Conservation (phyloP, 2,329 filamentous ascomycete species). For the Aspergillus bombycis region DNA sequence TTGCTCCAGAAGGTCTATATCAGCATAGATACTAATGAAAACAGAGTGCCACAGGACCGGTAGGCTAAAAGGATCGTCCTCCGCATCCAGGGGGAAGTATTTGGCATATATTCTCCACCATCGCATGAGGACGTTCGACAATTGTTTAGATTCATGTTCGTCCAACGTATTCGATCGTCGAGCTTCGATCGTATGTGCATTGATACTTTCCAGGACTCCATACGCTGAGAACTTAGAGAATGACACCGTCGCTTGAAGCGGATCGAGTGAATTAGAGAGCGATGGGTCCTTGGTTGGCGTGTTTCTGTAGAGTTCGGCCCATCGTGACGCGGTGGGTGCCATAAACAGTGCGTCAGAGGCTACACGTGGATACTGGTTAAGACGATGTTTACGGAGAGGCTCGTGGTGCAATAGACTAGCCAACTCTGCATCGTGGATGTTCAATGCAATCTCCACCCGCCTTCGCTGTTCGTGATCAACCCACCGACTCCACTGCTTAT, state of each 20-base stretch:
- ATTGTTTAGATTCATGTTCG: conserved; percentile 9
- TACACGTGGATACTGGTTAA: no score
- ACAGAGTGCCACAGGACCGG: conserved; percentile 35
- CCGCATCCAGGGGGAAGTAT: background rate
- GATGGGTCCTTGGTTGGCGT: no score
- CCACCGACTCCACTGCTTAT: conserved; percentile 28
- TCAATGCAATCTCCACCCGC: conserved; percentile 30
- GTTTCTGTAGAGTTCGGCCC: background rate
- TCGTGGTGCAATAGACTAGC: conserved; percentile 22
- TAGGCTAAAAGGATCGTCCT: conserved; percentile 26
- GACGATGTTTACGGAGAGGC: no score
- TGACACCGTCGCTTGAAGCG: conserved; percentile 15
- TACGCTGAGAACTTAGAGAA: no score
- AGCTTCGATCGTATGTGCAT: no score
- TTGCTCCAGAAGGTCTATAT: conserved; percentile 33
- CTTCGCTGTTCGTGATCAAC: conserved; percentile 30
- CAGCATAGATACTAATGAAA: conserved; percentile 31
- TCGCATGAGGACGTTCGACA: conserved; percentile 19
- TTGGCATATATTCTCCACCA: conserved; percentile 27
- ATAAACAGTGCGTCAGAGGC: no score
- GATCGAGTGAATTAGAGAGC: conserved; percentile 23
- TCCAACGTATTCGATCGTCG: no score
- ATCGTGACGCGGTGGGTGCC: no score
- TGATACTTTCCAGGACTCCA: no score
- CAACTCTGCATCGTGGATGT: conserved; percentile 35